Evolutionary conservation across 352 stramenopile genomes (phyloP), one percentile per base, ranked within the genome.

Genomic region (Globisporangium recalcitrans): DNA sequence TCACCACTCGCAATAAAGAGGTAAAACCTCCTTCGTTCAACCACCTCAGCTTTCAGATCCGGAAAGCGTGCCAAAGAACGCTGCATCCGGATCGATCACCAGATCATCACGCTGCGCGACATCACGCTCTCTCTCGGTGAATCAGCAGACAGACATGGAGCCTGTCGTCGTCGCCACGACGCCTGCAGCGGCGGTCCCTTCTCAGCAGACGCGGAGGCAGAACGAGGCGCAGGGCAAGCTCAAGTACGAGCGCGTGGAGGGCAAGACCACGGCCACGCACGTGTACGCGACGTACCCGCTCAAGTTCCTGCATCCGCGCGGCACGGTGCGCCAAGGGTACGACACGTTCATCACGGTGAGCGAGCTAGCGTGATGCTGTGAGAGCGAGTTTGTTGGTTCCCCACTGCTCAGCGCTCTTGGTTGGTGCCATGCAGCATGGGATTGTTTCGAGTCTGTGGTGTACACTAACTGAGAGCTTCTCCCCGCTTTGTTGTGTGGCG

Each of bases 221-320:
- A 67, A 58, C 42, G 55, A 60, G n/a, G 68, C 64, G 57, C 52
- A 32, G 0, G 82, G 82, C 19, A 78, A 78, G 67, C 74, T 93
- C 54, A 82, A 78, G 38, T 92, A 93, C 65, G 75, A 90, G 61
- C 51, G 82, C n/a, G 84, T 90, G 42, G 73, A 79, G 24, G 79
- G 79, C 24, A 60, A 64, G 40, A 95, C 86, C 6, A 63, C 73
- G 5, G 69, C 80, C 24, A 95, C 86, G 21, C 74, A 86, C 60
- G 84, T 87, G 60, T 93, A 85, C 67, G 86, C 82, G 52, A 88
- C 82, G 62, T 95, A 95, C 46, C 86, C 86, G 55, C 70, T 95
- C 67, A 95, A 95, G 67, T 95, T 95, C 67, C 74, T 95, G 27
- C 86, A 93, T 38, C 86, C 86, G 46, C 77, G 74, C 38, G 72